Conservation (phyloP, 2,329 filamentous ascomycete species). For the Fusarium humuli region DNA sequence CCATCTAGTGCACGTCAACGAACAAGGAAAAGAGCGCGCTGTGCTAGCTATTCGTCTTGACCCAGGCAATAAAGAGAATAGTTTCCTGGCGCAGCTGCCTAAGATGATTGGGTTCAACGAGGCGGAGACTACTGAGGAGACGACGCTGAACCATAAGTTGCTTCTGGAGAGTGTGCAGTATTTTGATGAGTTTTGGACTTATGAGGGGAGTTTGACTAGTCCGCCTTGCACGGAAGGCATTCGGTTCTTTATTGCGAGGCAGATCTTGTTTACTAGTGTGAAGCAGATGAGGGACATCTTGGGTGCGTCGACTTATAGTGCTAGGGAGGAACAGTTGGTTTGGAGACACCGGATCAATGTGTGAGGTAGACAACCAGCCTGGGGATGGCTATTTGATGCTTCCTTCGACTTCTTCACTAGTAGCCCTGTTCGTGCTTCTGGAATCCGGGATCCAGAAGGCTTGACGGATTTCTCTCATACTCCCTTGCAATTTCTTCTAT, state of each 20-base stretch:
- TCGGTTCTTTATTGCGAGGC: constrained; percentile 30
- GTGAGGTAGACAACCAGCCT: too few relatives aligned
- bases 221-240: constrained; percentile 35
- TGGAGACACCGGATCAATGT: constrained; percentile 38
- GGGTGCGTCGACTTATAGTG: constrained; percentile 35
- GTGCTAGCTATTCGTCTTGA: constrained; percentile 31
- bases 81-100: constrained; percentile 24
- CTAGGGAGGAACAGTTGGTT: constrained; percentile 34
- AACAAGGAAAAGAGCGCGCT: constrained; percentile 22
- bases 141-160: constrained; percentile 9
- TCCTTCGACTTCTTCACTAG: too few relatives aligned
- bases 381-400: too few relatives aligned
- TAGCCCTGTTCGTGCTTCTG: too few relatives aligned
- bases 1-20: constrained; percentile 38
- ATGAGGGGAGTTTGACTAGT: constrained; percentile 38
- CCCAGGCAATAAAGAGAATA: constrained; percentile 24
- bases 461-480: too few relatives aligned
- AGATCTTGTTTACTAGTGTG: constrained; percentile 36
- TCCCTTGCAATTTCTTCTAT: too few relatives aligned
- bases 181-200: constrained; percentile 42
- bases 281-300: constrained; percentile 36
- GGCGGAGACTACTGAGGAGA: background rate
- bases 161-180: constrained; percentile 23
- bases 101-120: constrained; percentile 34
- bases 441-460: too few relatives aligned